Base-by-base conservation (phyloP, 129 eudicot species). In the Tanacetum coccineum region DNA sequence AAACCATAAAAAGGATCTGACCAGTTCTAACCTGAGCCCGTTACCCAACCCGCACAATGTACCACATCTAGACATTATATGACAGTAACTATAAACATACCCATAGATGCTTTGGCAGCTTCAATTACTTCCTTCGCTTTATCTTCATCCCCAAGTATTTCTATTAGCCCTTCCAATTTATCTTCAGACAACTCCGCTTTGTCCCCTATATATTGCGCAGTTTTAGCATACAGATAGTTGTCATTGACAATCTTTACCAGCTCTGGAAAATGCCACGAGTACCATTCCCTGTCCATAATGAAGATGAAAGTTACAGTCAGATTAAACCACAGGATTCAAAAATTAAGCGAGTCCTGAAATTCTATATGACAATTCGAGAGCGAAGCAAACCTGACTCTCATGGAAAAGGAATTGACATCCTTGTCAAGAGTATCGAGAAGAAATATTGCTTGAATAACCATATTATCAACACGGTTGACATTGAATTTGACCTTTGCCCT, bases 91-190 rank as follows among this genome's bases (percentile, higher is more conserved):
- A 59, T 70, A 71, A 66, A 13, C 70, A 2, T 88, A 93, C 98
- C 98, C 98, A 93, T 93, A 42, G 96, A 93, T 60, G 98, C 92
- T 77, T 93, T 93, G 52, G 96, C 86, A 74, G 98, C 96, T 78
- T 88, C 98, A 11, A 93, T 79, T 28, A 93, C 85, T 83, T 93
- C 98, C 84, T 82, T 93, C 26, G 98, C 96, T 81, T 93, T 93
- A 53, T 93, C 96, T 77, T 93, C 98, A 80, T 92, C 98, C 9
- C 94, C 95, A 47, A 92, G 78, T 44, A 88, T 75, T 26, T 92
- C 98, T 9, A 87, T 82, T 21, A 93, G 42, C 39, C 81, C 95
- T 4, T 86, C 19, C 18, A 93, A 17, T 25, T 81, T 78, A 25
- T 89, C 98, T 68, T 89, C 98, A 15, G 92, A 82, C 44, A 93